Conservation (phyloP, 257 asterid species). For the Echium plantagineum region DNA sequence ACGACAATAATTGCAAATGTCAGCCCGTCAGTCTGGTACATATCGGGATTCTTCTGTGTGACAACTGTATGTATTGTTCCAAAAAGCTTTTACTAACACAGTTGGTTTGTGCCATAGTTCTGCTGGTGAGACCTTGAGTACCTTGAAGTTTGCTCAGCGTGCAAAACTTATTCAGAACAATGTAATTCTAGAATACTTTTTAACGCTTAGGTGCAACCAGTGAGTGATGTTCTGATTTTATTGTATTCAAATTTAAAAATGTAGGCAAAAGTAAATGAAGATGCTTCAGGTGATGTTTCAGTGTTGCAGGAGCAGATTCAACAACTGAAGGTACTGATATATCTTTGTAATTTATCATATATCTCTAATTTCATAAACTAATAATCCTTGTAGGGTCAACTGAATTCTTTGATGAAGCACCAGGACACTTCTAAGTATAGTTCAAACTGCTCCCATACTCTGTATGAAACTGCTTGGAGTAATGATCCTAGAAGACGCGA, state of each 20-base stretch:
- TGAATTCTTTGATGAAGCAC: conserved; percentile 57
- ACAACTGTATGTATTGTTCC: not conserved
- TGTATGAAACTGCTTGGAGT: conserved; percentile 23
- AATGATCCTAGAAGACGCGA: conserved; percentile 22
- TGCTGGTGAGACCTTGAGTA: conserved; percentile 67
- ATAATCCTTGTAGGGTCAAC: conserved; percentile 48
- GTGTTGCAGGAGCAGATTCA: conserved; percentile 69
- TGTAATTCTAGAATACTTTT: conserved; percentile 22
- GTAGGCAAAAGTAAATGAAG: conserved; percentile 87
- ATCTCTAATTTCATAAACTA: conserved; percentile 13
- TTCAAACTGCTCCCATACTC: conserved; percentile 20
- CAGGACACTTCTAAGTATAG: conserved; percentile 26
- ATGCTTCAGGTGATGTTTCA: conserved; percentile 65
- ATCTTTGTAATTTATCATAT: conserved; percentile 8
- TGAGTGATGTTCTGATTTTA: not conserved
- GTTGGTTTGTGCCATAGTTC: conserved; percentile 36
- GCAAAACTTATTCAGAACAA: conserved; percentile 86
- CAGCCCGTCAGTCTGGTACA: conserved; percentile 76
- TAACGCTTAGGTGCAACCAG: not conserved
- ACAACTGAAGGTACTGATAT: conserved; percentile 48
- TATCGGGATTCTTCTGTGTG: conserved; percentile 1
- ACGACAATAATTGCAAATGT: conserved; percentile 75
- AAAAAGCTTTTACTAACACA: not conserved
- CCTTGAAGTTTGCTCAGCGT: conserved; percentile 84
- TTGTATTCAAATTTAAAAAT: conserved; percentile 6